These are phyloP conservation scores for Vitis amurensis DNA, from an alignment of 164 flowering plant genomes.

Conservation along the genomic window DNA sequence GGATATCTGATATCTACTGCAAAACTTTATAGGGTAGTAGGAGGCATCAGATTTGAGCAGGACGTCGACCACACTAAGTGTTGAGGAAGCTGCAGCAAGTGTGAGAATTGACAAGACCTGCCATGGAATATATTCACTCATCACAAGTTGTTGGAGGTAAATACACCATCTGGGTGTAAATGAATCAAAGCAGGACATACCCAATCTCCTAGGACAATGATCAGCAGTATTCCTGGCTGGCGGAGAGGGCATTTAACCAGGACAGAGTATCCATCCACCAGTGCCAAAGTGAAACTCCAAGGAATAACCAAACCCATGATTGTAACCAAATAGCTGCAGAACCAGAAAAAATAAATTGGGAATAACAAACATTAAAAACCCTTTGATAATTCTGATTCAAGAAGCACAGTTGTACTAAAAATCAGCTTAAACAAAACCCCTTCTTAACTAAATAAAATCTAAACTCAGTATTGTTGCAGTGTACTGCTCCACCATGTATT, in stretches of 20 bases:
- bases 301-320: slow-evolving; percentile 80
- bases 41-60: slow-evolving; percentile 34
- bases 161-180: not conserved
- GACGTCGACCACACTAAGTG: slow-evolving; percentile 58
- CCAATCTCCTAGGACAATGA: slow-evolving; percentile 70
- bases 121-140: not conserved
- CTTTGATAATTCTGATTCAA: too few relatives aligned
- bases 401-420: too few relatives aligned
- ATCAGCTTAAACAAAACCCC: too few relatives aligned
- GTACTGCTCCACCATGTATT: too few relatives aligned
- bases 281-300: slow-evolving; percentile 75
- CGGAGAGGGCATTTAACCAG: slow-evolving; percentile 45
- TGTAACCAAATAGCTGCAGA: slow-evolving; percentile 70
- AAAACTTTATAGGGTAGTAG: slow-evolving; percentile 44
- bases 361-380: too few relatives aligned
- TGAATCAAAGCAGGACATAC: slow-evolving; percentile 26
- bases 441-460: too few relatives aligned
- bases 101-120: slow-evolving; percentile 67
- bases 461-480: too few relatives aligned
- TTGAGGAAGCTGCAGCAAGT: slow-evolving; percentile 68
- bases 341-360: not conserved
- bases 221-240: slow-evolving; percentile 53
- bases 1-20: slow-evolving; percentile 70
- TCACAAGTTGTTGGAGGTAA: not conserved
- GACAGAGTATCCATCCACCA: slow-evolving; percentile 68